Evolutionary conservation across 257 asterid species (phyloP).

Genomic region (Salvia splendens): DNA sequence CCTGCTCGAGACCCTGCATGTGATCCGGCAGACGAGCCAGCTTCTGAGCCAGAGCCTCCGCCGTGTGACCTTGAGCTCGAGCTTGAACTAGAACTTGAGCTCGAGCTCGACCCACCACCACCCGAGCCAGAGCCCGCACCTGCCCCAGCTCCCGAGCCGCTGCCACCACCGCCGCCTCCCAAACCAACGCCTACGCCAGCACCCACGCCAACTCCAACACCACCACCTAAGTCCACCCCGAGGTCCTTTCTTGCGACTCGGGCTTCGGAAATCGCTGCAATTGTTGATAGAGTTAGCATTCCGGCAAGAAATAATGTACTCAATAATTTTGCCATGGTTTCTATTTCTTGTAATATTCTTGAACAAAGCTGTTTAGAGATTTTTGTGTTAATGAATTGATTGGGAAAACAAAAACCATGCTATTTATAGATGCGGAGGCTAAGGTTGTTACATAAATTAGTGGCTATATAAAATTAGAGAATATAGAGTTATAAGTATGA

Average conservation of each 20-base stretch:
- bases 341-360: not conserved
- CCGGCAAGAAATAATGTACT: slow-evolving; percentile 34
- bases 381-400: slow-evolving; percentile 8
- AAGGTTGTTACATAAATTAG: slow-evolving; percentile 24
- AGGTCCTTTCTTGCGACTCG: slow-evolving; percentile 61
- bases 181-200: slow-evolving; percentile 54
- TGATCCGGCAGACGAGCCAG: slow-evolving; percentile 25
- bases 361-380: not conserved
- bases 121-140: slow-evolving; percentile 50
- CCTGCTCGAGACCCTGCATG: slow-evolving; percentile 38
- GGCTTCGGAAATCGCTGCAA: slow-evolving; percentile 43
- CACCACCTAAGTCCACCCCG: slow-evolving; percentile 54
- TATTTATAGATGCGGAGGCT: slow-evolving; percentile 53
- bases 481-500: not conserved
- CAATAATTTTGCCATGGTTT: slow-evolving; percentile 39
- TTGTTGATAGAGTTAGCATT: slow-evolving; percentile 40
- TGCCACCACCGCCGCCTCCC: slow-evolving; percentile 45
- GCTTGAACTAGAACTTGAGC: slow-evolving; percentile 42
- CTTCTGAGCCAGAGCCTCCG: slow-evolving; percentile 40
- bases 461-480: slow-evolving; percentile 8
- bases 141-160: slow-evolving; percentile 68
- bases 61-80: slow-evolving; percentile 31
- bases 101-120: slow-evolving; percentile 36
- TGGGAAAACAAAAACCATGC: not conserved
- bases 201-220: slow-evolving; percentile 48